These are phyloP conservation scores for Elsinoe batatas DNA, from an alignment of 2,329 filamentous ascomycete genomes.

Conservation along the genomic window DNA sequence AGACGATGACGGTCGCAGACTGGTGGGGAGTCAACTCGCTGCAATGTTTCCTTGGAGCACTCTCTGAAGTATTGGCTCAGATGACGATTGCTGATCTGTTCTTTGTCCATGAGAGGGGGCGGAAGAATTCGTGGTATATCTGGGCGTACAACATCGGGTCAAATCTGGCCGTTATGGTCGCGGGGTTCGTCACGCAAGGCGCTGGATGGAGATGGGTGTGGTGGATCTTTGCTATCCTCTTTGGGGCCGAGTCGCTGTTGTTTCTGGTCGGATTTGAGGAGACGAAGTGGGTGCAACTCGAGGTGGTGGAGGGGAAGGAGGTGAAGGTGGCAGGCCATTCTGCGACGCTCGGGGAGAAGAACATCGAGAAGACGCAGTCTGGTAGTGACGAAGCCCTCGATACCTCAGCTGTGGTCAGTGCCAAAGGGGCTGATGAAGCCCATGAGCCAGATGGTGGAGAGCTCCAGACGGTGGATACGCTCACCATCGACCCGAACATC, in stretches of 20 bases:
- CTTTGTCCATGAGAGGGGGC: slow-evolving; percentile 37
- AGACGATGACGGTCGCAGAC: slow-evolving; percentile 33
- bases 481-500: slow-evolving; percentile 25
- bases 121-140: slow-evolving; percentile 40
- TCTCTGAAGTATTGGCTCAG: slow-evolving; percentile 44
- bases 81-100: slow-evolving; percentile 39
- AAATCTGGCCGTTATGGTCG: slow-evolving; percentile 32
- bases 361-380: neutral
- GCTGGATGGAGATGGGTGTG: slow-evolving; percentile 44
- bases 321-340: neutral
- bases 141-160: slow-evolving; percentile 27
- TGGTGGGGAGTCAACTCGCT: slow-evolving; percentile 37
- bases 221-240: slow-evolving; percentile 38
- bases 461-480: slow-evolving; percentile 18
- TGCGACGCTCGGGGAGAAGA: slow-evolving; percentile 10
- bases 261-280: slow-evolving; percentile 39
- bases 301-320: slow-evolving; percentile 18
- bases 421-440: slow-evolving; percentile 11
- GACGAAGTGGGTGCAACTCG: slow-evolving; percentile 21
- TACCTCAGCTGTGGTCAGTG: slow-evolving; percentile 14
- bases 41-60: slow-evolving; percentile 36
- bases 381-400: neutral
- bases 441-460: slow-evolving; percentile 12
- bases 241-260: slow-evolving; percentile 29
- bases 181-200: slow-evolving; percentile 32